These are phyloP conservation scores for Wickerhamiella spandovensis DNA, from an alignment of 805 yeast genomes.

Conservation along the genomic window DNA sequence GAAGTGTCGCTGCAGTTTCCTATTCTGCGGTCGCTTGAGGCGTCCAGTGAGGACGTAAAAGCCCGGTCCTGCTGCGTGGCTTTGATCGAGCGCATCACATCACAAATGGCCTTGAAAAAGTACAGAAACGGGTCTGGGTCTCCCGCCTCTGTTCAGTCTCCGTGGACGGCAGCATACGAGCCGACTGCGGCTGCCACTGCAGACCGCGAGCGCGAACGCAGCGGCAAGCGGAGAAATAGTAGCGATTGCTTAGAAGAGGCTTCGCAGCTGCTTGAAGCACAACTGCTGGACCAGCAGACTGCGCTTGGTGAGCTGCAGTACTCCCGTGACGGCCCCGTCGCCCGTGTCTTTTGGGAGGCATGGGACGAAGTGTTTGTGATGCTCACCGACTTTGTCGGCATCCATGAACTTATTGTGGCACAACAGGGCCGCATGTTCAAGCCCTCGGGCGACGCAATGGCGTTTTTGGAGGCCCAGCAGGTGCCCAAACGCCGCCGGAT, in stretches of 20 bases:
- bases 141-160: too few relatives aligned
- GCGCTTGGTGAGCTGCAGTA: neutral
- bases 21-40: neutral
- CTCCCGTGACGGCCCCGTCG: conserved; percentile 17
- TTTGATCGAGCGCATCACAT: neutral
- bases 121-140: neutral
- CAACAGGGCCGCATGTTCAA: conserved; percentile 22
- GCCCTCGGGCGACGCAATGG: conserved; percentile 23
- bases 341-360: conserved; percentile 24
- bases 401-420: conserved; percentile 15
- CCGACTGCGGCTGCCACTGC: neutral
- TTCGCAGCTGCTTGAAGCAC: neutral
- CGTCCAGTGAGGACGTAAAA: neutral
- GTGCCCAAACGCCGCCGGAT: neutral
- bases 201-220: neutral
- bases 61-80: neutral
- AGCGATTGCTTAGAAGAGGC: neutral
- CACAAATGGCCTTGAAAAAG: neutral
- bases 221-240: neutral
- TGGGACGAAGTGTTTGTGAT: conserved; percentile 23
- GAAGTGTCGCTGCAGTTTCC: neutral
- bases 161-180: neutral
- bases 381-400: conserved; percentile 20
- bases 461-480: neutral
- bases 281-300: neutral